These are phyloP conservation scores for Tubosaeta sp. DNA, from an alignment of 768 basidiomycete genomes.

Conservation along the genomic window DNA sequence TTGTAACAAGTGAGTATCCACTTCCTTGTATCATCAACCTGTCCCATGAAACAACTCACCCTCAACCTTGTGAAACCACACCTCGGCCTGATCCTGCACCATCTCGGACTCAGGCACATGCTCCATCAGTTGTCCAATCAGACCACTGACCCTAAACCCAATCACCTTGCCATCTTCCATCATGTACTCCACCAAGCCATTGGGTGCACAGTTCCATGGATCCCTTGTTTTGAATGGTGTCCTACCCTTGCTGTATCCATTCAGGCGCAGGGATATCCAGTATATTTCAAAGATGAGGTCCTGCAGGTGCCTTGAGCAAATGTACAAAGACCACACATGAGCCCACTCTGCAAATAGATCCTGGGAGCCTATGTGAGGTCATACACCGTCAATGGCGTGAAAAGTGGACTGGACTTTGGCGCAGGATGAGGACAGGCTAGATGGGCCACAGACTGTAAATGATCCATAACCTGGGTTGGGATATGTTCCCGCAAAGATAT, in stretches of 20 bases:
- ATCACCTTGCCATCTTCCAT: slow-evolving; percentile 24
- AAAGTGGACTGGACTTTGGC: slow-evolving; percentile 27
- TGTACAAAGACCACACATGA: slow-evolving; percentile 35
- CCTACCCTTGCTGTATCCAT: slow-evolving; percentile 35
- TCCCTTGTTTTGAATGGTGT: slow-evolving; percentile 29
- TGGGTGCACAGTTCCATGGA: background rate
- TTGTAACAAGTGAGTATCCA: too few relatives aligned
- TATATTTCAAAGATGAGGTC: slow-evolving; percentile 19
- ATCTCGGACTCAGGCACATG: slow-evolving; percentile 14
- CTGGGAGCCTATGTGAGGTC: background rate
- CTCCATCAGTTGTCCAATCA: slow-evolving; percentile 14
- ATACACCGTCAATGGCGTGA: slow-evolving; percentile 17
- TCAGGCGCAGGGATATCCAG: slow-evolving; percentile 23
- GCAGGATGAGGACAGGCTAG: slow-evolving; percentile 21
- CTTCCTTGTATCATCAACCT: too few relatives aligned
- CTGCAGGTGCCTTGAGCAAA: slow-evolving; percentile 24
- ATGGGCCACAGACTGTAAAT: slow-evolving; percentile 34
- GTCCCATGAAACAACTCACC: background rate
- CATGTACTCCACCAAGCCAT: slow-evolving; percentile 20
- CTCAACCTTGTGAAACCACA: slow-evolving; percentile 26
- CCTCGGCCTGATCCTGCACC: slow-evolving; percentile 27
- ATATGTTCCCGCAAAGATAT: slow-evolving; percentile 35
- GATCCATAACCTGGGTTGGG: slow-evolving; percentile 35
- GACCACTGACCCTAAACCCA: slow-evolving; percentile 26
- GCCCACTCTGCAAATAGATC: slow-evolving; percentile 32